These are phyloP conservation scores for Calonectria crousiana DNA, from an alignment of 2,329 filamentous ascomycete genomes.

Conservation along the genomic window DNA sequence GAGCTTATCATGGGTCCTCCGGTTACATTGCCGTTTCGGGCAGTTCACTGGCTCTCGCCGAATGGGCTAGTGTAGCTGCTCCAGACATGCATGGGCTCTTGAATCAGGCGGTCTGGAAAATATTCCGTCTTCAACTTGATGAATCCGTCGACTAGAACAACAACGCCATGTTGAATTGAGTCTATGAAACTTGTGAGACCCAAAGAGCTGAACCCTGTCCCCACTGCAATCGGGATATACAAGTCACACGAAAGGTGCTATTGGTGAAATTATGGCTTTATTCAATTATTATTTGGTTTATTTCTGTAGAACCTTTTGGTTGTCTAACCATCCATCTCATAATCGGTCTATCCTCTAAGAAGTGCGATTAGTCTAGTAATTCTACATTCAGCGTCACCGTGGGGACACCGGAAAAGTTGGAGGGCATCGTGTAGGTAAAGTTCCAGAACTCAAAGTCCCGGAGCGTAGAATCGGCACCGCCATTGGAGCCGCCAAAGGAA, in stretches of 20 bases:
- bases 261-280: background rate
- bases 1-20: conserved; percentile 3
- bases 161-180: background rate
- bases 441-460: conserved; percentile 62
- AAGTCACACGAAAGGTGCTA: background rate
- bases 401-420: background rate
- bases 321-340: background rate
- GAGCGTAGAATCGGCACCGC: conserved; percentile 47
- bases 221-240: background rate
- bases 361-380: background rate
- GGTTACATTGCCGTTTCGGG: background rate
- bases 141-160: background rate
- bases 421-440: conserved; percentile 57
- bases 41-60: background rate
- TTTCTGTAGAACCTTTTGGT: background rate
- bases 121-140: background rate
- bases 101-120: background rate
- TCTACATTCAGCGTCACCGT: background rate
- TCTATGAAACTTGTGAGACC: background rate
- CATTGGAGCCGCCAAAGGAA: conserved; percentile 56
- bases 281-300: background rate
- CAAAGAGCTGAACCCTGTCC: background rate
- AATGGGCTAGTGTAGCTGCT: background rate
- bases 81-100: background rate
- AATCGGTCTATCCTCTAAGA: background rate